Percentiles rank a stretch among this genome's conserved stretches.
Conservation (phyloP, 208 protist species). For the Herpetomonas tarakana region DNA sequence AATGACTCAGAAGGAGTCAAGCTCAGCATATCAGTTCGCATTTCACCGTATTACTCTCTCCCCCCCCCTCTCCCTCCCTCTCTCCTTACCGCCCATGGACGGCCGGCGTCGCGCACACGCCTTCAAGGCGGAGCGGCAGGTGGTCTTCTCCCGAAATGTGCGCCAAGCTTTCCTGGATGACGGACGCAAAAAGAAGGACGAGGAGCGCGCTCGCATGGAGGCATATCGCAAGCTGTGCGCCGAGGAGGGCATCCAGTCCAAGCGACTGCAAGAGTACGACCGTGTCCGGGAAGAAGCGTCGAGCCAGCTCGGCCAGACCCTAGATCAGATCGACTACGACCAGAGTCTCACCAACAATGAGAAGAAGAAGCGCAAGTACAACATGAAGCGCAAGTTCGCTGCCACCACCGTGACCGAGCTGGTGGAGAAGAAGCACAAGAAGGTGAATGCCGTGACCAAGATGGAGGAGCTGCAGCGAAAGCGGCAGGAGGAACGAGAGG, state of each 20-base stretch:
- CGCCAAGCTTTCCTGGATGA: slow-evolving; percentile 54
- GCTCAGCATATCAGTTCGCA: too few relatives aligned
- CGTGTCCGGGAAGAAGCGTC: slow-evolving; percentile 31
- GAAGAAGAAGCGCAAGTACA: slow-evolving; percentile 84
- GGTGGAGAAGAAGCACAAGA: slow-evolving; percentile 55
- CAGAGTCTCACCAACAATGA: slow-evolving; percentile 85
- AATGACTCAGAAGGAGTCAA: too few relatives aligned
- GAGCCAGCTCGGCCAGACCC: slow-evolving; percentile 28
- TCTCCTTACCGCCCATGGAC: not conserved
- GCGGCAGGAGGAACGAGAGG: slow-evolving; percentile 47
- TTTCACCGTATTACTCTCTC: too few relatives aligned
- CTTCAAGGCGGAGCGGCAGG: slow-evolving; percentile 74
- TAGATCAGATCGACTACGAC: slow-evolving; percentile 79
- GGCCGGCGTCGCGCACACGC: slow-evolving; percentile 48
- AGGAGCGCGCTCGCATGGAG: slow-evolving; percentile 82
- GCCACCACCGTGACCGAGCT: slow-evolving; percentile 68
- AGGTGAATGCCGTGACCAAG: slow-evolving; percentile 52
- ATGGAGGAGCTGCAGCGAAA: slow-evolving; percentile 51
- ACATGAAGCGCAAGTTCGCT: slow-evolving; percentile 85
- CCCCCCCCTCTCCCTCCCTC: too few relatives aligned
- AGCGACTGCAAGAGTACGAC: slow-evolving; percentile 85
- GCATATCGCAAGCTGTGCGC: slow-evolving; percentile 83
- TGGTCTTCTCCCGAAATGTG: slow-evolving; percentile 65
- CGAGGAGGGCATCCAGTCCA: slow-evolving; percentile 76
- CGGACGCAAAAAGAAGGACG: slow-evolving; percentile 70